Base-by-base conservation (phyloP, 2,329 filamentous ascomycete genomes). In the Diaporthe ilicicola region DNA sequence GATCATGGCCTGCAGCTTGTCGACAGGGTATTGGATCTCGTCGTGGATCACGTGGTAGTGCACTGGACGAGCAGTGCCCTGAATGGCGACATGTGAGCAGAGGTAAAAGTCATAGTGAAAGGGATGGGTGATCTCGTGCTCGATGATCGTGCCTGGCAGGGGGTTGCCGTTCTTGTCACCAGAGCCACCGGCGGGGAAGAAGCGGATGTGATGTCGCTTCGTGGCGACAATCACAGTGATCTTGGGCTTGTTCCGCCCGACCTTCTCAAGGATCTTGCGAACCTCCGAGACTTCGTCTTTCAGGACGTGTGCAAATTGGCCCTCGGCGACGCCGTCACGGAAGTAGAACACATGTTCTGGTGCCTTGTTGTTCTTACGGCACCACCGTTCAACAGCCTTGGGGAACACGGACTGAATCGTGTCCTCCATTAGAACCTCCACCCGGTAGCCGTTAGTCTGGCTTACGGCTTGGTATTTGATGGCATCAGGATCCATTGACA, bases 171-270 rank as follows among this genome's bases (percentile, higher is more conserved):
- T 97, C 61, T 86, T 87, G 78, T 99, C 96, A 0, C 78, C 87
- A 70, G 88, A 86, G 22, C 80, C 82, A 15, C 59, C 44, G 59
- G 89, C 87, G 0, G 96, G 95, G 84, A 98, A 98, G 80, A 97
- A 94, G 19, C 96, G 93, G 67, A 97, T 91, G 77, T 98, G 95
- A 75, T 99, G 96, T 3, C 96, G 92, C 87, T 99, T 99, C 1
- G 93, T 95, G 1, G 93, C 95, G 55, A 98, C 88, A 50, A 97
- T 89, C 13, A 97, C 94, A 0, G 94, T 94, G 77, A 98, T 91
- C 78, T 93, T 93, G 3, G 93, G 84, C 1, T 75, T 74, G 1
- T 61, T 68, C 1, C 76, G 78, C 4, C 79, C 79, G 3, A 79
- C 75, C 7, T 85, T 79, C 39, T 77, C 75, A 75, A 94, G 87